Base-by-base conservation (phyloP, 2,329 filamentous ascomycete species). In the Ascochyta rabiei region DNA sequence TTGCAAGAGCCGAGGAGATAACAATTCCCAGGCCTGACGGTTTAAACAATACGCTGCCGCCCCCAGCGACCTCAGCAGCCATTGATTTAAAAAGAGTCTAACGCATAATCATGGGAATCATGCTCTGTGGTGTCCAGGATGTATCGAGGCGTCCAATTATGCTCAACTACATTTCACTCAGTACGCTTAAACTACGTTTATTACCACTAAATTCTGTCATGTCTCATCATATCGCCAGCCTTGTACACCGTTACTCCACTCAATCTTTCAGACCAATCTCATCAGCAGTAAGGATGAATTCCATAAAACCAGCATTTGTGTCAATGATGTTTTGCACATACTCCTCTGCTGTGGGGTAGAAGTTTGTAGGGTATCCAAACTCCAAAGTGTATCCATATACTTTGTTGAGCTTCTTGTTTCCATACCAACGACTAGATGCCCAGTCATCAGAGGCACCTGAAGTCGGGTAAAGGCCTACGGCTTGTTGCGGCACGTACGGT, bases 261-360 rank as follows among this genome's bases (percentile, higher is more conserved):
- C 23, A 67, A 24, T 49, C 57, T 40, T 67, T 69, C 3, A 76
- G 55, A 2, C 73, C 72, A 56, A 75, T 69, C 43, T 66, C 61
- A 23, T 60, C 67, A 12, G 73, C 73, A 8, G 69, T 68, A 12
- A 78, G 61, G 9, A 71, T 66, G 54, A 72, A 77, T 43, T 77
- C 75, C 75, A 77, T 77, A 38, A 77, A 77, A 0, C 75, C 76
- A 7, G 75, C 74, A 54, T 73, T 76, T 0, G 75, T 78, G 47
- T 77, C 76, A 28, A 76, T 53, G 43, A 78, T 76, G 43, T 78
- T 77, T 49, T 73, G 67, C 16, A 75, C 70, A 46, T 72, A 78
- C 66, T 77, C 75, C 34, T 69, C 66, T 2, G 60, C 48, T 3
- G 75, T 76, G 0, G 76, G 75, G 52, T 78, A 78, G 51, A 78